Conservation (phyloP, 202 grass and related monocot genomes). For the Musa balbisiana region DNA sequence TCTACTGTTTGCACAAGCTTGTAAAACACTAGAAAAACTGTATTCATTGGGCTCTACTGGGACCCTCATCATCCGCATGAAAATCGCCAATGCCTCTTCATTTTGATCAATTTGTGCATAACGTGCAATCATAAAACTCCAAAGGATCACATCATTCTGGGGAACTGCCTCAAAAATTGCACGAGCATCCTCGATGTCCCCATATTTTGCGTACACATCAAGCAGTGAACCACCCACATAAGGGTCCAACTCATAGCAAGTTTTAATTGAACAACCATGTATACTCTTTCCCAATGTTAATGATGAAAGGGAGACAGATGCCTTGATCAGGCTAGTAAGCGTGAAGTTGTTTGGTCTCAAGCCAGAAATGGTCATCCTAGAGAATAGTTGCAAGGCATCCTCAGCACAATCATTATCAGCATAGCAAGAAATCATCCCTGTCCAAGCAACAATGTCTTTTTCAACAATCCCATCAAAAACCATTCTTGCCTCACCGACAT, state of each 20-base stretch:
- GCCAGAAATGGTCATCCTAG: conserved; percentile 36
- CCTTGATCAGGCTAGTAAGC: conserved; percentile 41
- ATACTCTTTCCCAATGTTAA: conserved; percentile 39
- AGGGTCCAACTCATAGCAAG: conserved; percentile 33
- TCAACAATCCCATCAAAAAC: conserved; percentile 36
- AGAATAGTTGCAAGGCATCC: conserved; percentile 31
- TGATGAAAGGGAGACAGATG: conserved; percentile 34
- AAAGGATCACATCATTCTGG: conserved; percentile 47
- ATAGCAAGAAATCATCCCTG: conserved; percentile 58
- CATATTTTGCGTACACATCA: conserved; percentile 69
- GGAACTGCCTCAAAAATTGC: conserved; percentile 43
- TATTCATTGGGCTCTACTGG: conserved; percentile 46
- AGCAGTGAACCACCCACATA: conserved; percentile 50
- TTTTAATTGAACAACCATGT: conserved; percentile 45
- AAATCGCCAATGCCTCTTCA: conserved; percentile 39
- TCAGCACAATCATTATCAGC: conserved; percentile 32
- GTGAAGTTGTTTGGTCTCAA: conserved; percentile 38
- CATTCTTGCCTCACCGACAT: conserved; percentile 28
- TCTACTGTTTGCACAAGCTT: conserved; percentile 52
- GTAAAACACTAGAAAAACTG: conserved; percentile 59
- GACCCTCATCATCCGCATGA: conserved; percentile 32
- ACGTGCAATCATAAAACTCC: conserved; percentile 59
- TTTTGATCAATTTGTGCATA: conserved; percentile 46
- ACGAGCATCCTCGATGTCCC: conserved; percentile 40
- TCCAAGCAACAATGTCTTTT: conserved; percentile 51